Evolutionary conservation across 2,329 filamentous ascomycete genomes (phyloP), one percentile per base, ranked within the genome.

Genomic region (Exophiala alcalophila): DNA sequence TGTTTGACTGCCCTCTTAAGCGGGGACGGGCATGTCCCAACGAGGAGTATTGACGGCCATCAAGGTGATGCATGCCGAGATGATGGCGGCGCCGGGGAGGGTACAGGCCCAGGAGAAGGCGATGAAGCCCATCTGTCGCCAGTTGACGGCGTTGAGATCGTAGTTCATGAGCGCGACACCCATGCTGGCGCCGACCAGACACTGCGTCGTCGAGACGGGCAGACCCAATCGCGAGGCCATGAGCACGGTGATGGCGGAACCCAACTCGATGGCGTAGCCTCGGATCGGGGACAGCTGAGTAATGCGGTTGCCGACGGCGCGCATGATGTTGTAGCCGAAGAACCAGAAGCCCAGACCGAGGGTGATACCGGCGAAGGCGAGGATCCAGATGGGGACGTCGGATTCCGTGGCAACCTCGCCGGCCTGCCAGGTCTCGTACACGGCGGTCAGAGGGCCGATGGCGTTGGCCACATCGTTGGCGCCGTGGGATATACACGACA

Each of bases 261-360:
- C 84, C 75, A 88, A 77, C 61, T 89, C 84, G 83, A 88, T 88
- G 35, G 81, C 86, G 56, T 69, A 84, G 35, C 70, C 73, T 57
- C 73, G 60, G 50, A 64, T 69, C 4, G 74, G 74, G 2, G 73
- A 76, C 61, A 84, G 81, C 63, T 83, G 83, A 44, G 82, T 86
- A 61, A 86, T 79, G 65, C 84, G 83, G 73, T 88, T 88, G 37
- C 84, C 84, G 81, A 88, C 86, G 65, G 84, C 80, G 69, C 84
- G 86, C 83, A 87, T 87, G 66, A 87, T 87, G 70, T 87, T 86
- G 70, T 86, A 87, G 6, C 83, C 84, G 57, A 86, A 87, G 11
- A 82, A 86, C 59, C 81, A 71, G 44, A 88, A 72, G 54, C 84
- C 84, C 27, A 81, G 52, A 30, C 74, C 84, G 59, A 86, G 81